phyloP scores from a whole-genome alignment of 2,329 filamentous ascomycete genomes.

The Monosporascus sp. region DNA sequence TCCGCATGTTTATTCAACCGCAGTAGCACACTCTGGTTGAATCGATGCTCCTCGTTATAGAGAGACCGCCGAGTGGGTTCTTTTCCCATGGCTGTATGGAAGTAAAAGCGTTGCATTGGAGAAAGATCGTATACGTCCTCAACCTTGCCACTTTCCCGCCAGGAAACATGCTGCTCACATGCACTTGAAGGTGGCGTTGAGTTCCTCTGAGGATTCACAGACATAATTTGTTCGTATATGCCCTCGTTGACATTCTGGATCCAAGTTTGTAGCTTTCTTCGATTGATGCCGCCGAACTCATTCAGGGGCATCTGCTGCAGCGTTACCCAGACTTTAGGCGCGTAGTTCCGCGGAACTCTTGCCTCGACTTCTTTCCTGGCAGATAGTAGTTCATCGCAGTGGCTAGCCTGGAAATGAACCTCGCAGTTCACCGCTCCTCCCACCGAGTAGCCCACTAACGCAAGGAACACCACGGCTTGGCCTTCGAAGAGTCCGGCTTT shows the following conservation, averaged over 20 bases:
- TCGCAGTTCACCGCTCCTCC: constrained; percentile 25
- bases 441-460: constrained; percentile 28
- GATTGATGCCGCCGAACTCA: constrained; percentile 33
- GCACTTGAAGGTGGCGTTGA: constrained; percentile 30
- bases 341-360: constrained; percentile 29
- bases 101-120: constrained; percentile 50
- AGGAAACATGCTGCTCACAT: constrained; percentile 30
- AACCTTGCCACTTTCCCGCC: constrained; percentile 28
- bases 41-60: constrained; percentile 36
- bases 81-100: constrained; percentile 40
- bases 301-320: constrained; percentile 41
- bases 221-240: constrained; percentile 40
- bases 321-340: constrained; percentile 45
- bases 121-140: constrained; percentile 41
- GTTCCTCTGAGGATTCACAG: constrained; percentile 32
- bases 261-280: constrained; percentile 46
- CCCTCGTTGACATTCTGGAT: constrained; percentile 47
- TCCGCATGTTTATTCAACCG: constrained; percentile 36
- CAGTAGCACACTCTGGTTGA: constrained; percentile 47
- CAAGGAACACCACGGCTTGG: constrained; percentile 43
- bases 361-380: constrained; percentile 33
- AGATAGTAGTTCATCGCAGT: constrained; percentile 35
- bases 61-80: constrained; percentile 24
- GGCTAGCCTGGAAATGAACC: constrained; percentile 35
- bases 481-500: constrained; percentile 47